Evolutionary conservation across 2,329 filamentous ascomycete genomes (phyloP).

Genomic region (Arthrobotrys pseudoclavata): DNA sequence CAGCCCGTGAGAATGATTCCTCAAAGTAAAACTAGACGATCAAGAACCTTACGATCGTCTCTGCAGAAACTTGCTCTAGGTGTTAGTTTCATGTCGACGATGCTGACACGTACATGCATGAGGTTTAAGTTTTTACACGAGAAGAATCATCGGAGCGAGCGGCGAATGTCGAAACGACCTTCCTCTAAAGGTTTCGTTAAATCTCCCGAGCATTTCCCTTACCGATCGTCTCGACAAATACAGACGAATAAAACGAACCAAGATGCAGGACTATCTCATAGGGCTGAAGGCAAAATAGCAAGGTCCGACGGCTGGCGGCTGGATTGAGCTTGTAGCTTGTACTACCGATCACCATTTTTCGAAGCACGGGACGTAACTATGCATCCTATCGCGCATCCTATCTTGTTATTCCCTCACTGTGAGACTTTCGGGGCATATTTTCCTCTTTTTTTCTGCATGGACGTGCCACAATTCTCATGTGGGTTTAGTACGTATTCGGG

Average conservation of each 20-base stretch:
- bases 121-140: constrained; percentile 19
- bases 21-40: constrained; percentile 37
- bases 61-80: constrained; percentile 18
- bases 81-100: constrained; percentile 23
- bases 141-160: constrained; percentile 41
- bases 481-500: not conserved
- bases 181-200: not conserved
- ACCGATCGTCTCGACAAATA: constrained; percentile 22
- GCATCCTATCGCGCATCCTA: constrained; percentile 18
- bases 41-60: constrained; percentile 23
- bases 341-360: constrained; percentile 1
- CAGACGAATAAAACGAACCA: not conserved
- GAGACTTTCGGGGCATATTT: constrained; percentile 2
- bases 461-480: constrained; percentile 10
- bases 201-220: constrained; percentile 9
- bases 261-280: constrained; percentile 37
- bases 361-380: constrained; percentile 32
- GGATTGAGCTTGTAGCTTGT: constrained; percentile 19
- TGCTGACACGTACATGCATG: not conserved
- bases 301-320: constrained; percentile 6
- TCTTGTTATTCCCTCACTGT: constrained; percentile 22
- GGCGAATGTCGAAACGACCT: not conserved
- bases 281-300: constrained; percentile 53
- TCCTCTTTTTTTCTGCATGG: constrained; percentile 22
- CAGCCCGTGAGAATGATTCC: constrained; percentile 42